These are phyloP conservation scores for Aspergillus fischeri DNA, from an alignment of 2,329 filamentous ascomycete genomes.

Conservation along the genomic window DNA sequence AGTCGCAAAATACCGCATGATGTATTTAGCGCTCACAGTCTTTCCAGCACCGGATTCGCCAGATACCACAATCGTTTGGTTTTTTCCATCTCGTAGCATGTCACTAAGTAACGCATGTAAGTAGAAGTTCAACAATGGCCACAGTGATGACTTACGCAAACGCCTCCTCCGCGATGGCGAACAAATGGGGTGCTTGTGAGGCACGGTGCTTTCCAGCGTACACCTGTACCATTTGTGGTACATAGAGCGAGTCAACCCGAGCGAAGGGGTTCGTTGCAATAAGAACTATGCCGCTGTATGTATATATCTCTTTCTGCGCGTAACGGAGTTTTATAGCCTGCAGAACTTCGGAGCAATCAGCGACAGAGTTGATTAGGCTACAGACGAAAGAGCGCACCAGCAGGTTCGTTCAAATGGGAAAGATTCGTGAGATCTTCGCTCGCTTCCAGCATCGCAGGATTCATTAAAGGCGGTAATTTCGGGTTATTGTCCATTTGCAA, in stretches of 20 bases:
- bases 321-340: conserved; percentile 98
- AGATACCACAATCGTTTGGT: conserved; percentile 98
- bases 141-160: conserved; percentile 65
- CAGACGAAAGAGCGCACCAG: conserved; percentile 58
- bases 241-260: conserved; percentile 94
- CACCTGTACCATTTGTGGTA: conserved; percentile 99
- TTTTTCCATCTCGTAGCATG: conserved; percentile 92
- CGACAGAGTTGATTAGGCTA: conserved; percentile 1
- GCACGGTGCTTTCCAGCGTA: conserved; percentile 96
- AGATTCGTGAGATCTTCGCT: conserved; percentile 97
- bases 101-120: conserved; percentile 60
- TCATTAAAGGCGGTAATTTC: conserved; percentile 89
- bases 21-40: conserved; percentile 98
- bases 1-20: conserved; percentile 99
- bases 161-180: conserved; percentile 97
- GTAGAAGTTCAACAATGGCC: neutral
- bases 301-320: conserved; percentile 98
- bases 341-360: conserved; percentile 60
- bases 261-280: conserved; percentile 99
- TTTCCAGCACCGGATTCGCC: conserved; percentile 98
- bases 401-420: conserved; percentile 96
- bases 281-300: conserved; percentile 96
- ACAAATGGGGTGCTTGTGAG: conserved; percentile 94
- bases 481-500: conserved; percentile 73
- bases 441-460: conserved; percentile 95